Evolutionary conservation across 2,329 filamentous ascomycete genomes (phyloP), one percentile per base, ranked within the genome.

Genomic region (Epichloe sibirici): DNA sequence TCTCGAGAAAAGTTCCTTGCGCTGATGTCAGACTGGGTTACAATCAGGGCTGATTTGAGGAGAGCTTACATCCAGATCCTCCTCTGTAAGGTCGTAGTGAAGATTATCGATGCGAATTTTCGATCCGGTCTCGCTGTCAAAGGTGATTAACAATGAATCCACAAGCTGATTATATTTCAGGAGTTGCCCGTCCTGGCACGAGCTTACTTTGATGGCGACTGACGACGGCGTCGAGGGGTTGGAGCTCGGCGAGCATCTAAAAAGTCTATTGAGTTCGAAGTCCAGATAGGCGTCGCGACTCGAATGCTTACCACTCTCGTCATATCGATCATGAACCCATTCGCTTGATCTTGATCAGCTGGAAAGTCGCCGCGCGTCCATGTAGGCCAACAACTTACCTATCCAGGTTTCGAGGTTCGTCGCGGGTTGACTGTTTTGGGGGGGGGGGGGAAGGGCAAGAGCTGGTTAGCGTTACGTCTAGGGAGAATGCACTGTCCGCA

Each of bases 281-380:
- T 39, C 23, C 25, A 28, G 25, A 49, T 28, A 38, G 48, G 34
- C 28, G 28, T 45, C 43, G 23, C 9, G 42, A 21, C 28, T n/a
- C 37, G 25, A 44, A 44, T 53, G 51, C 65, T 63, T 72, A 78
- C 83, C 77, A 66, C 84, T 79, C 63, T 88, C 87, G 67, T 93
- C 87, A 66, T 82, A 95, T 66, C 83, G 87, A 72, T 95, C 88
- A 68, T 96, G 90, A 61, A 95, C 88, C 90, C 90, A 96, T 75
- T 95, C 90, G 65, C 88, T 88, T 57, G 25, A 13, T 28, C 7
- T 12, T 37, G 45, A 15, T 49, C 47, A 44, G 52, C 31, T 45
- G 42, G 21, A n/a, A 17, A 51, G 61, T 69, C 55, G 68, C 62
- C 51, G 38, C 51, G 47, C 23, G 49, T 44, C 21, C 9, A 17